Conservation (phyloP, 208 protist genomes). For the Trypanosoma scelopori region DNA sequence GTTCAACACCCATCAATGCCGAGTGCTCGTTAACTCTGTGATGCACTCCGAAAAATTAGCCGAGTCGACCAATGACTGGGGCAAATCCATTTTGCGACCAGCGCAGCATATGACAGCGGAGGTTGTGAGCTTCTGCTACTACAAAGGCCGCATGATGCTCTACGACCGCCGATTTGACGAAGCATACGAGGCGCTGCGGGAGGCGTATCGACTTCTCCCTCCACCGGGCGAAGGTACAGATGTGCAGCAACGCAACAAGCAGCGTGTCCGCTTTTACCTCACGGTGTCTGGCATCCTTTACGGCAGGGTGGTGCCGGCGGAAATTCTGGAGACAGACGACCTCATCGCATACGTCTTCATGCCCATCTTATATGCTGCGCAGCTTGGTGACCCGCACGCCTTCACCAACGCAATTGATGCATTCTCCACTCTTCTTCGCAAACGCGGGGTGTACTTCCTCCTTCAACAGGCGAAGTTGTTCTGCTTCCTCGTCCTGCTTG, state of each 20-base stretch:
- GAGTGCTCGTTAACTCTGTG: constrained; percentile 57
- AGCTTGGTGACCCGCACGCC: constrained; percentile 44
- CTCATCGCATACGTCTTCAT: constrained; percentile 51
- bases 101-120: constrained; percentile 85
- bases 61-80: constrained; percentile 31
- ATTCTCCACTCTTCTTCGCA: constrained; percentile 43
- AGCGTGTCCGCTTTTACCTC: constrained; percentile 76
- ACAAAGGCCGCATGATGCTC: constrained; percentile 67
- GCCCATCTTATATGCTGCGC: constrained; percentile 44
- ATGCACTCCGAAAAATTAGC: constrained; percentile 57
- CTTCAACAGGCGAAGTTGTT: constrained; percentile 58
- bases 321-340: constrained; percentile 42
- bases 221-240: constrained; percentile 50
- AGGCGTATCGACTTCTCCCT: constrained; percentile 71
- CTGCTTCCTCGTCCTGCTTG: constrained; percentile 65
- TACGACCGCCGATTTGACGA: constrained; percentile 63
- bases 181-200: constrained; percentile 44
- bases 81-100: constrained; percentile 62
- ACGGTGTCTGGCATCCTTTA: constrained; percentile 56
- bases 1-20: constrained; percentile 85
- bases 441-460: constrained; percentile 72
- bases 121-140: constrained; percentile 81
- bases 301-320: constrained; percentile 47
- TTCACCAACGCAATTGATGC: constrained; percentile 52
- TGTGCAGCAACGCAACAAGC: constrained; percentile 72